Evolutionary conservation across 2,329 filamentous ascomycete genomes (phyloP).

Genomic region (Fusarium sp.): DNA sequence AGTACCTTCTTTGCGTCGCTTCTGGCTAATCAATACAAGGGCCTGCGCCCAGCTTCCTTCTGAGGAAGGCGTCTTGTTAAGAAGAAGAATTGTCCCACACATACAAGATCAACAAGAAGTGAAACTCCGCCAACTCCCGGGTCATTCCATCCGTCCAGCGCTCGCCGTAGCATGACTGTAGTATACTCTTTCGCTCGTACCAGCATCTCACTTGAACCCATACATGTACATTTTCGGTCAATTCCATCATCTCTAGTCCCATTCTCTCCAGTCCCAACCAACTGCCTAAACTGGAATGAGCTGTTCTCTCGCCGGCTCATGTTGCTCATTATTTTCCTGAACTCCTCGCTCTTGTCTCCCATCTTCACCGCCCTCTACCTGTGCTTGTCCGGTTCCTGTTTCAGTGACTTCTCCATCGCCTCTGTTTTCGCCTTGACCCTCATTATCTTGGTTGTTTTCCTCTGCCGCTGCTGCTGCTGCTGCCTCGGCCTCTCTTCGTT

Average conservation of each 20-base stretch:
- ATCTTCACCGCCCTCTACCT: conserved; percentile 38
- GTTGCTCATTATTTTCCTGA: conserved; percentile 23
- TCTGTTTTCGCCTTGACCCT: conserved; percentile 24
- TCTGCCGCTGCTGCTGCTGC: conserved; percentile 54
- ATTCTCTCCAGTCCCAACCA: neutral
- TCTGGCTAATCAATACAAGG: conserved; percentile 35
- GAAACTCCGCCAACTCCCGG: conserved; percentile 46
- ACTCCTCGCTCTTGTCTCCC: conserved; percentile 24
- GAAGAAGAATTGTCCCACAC: conserved; percentile 26
- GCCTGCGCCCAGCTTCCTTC: conserved; percentile 44
- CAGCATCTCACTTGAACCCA: conserved; percentile 32
- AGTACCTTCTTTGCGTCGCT: conserved; percentile 16
- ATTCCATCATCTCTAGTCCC: neutral
- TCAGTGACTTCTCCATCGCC: conserved; percentile 18
- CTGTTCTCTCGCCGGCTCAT: conserved; percentile 40
- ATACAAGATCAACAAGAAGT: conserved; percentile 15
- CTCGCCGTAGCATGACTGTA: conserved; percentile 29
- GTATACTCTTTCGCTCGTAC: conserved; percentile 42
- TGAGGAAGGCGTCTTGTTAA: conserved; percentile 34
- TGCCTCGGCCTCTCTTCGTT: conserved; percentile 59
- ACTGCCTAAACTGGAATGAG: conserved; percentile 39
- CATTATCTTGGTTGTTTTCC: conserved; percentile 42
- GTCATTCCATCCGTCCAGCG: conserved; percentile 31
- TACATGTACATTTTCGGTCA: conserved; percentile 26
- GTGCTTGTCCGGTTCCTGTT: conserved; percentile 16